These are phyloP conservation scores for Clarireedia sp. DNA, from an alignment of 2,329 filamentous ascomycete genomes.

Conservation along the genomic window DNA sequence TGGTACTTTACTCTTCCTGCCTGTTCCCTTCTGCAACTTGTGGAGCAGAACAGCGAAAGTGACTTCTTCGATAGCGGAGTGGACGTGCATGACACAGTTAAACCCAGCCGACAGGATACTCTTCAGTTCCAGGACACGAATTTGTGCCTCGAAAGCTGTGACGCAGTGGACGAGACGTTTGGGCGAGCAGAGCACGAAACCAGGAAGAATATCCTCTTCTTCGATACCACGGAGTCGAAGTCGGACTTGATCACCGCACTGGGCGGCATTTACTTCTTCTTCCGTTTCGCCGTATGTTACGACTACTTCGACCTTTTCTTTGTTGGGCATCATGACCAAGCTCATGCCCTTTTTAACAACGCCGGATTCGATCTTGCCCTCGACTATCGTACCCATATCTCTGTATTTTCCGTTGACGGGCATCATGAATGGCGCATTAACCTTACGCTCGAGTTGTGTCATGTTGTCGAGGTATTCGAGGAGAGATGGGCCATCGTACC, in stretches of 20 bases:
- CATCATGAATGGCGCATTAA: conserved; percentile 99
- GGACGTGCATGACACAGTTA: conserved; percentile 96
- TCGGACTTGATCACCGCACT: conserved; percentile 91
- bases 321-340: conserved; percentile 94
- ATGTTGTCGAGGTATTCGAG: conserved; percentile 94
- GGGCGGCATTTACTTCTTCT: conserved; percentile 74
- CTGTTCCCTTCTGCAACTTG: conserved; percentile 91
- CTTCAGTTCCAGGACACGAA: conserved; percentile 90
- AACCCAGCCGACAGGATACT: conserved; percentile 89
- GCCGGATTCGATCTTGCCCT: conserved; percentile 94
- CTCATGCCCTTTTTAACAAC: conserved; percentile 83
- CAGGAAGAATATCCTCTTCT: conserved; percentile 92
- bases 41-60: conserved; percentile 84
- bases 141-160: conserved; percentile 85
- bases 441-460: conserved; percentile 86
- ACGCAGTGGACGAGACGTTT: conserved; percentile 93
- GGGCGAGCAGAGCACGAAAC: conserved; percentile 91
- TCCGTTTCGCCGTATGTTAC: conserved; percentile 93
- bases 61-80: conserved; percentile 95
- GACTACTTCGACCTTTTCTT: conserved; percentile 68
- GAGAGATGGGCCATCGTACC: conserved; percentile 84
- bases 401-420: conserved; percentile 91
- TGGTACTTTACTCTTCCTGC: conserved; percentile 84
- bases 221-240: conserved; percentile 88
- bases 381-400: conserved; percentile 94